Conservation (phyloP, 345 rosid genomes). For the Sisymbrium altissimum region DNA sequence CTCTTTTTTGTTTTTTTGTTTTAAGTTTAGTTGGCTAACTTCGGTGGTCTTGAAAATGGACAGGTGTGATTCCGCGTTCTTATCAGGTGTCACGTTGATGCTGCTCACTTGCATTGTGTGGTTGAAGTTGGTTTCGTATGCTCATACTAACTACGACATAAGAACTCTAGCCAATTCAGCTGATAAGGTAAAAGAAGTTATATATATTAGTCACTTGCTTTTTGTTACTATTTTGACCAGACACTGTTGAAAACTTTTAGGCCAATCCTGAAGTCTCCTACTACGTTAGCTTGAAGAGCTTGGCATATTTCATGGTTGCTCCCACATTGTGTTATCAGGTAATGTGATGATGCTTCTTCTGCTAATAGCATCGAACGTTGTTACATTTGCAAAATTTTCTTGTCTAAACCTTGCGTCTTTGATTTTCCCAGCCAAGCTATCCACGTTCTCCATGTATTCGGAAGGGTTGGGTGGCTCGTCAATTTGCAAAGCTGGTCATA, state of each 20-base stretch:
- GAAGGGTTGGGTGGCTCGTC: slow-evolving; percentile 90
- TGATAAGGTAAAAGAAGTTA: slow-evolving; percentile 52
- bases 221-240: slow-evolving; percentile 2
- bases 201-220: neutral
- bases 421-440: slow-evolving; percentile 59
- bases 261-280: slow-evolving; percentile 42
- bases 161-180: slow-evolving; percentile 57
- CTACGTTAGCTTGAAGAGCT: slow-evolving; percentile 62
- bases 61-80: slow-evolving; percentile 90
- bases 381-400: slow-evolving; percentile 11
- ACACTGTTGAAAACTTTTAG: slow-evolving; percentile 39
- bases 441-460: slow-evolving; percentile 78
- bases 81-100: slow-evolving; percentile 88
- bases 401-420: neutral
- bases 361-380: neutral
- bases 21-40: neutral
- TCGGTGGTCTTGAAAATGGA: slow-evolving; percentile 30
- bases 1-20: too few relatives aligned
- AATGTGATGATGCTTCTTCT: neutral
- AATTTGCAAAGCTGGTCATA: slow-evolving; percentile 71
- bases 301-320: slow-evolving; percentile 93
- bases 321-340: slow-evolving; percentile 99
- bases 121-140: slow-evolving; percentile 92
- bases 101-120: slow-evolving; percentile 93
- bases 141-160: slow-evolving; percentile 85